These are phyloP conservation scores for Cyberlindnera xishuangbannaensis DNA, from an alignment of 805 yeast genomes.

Conservation along the genomic window DNA sequence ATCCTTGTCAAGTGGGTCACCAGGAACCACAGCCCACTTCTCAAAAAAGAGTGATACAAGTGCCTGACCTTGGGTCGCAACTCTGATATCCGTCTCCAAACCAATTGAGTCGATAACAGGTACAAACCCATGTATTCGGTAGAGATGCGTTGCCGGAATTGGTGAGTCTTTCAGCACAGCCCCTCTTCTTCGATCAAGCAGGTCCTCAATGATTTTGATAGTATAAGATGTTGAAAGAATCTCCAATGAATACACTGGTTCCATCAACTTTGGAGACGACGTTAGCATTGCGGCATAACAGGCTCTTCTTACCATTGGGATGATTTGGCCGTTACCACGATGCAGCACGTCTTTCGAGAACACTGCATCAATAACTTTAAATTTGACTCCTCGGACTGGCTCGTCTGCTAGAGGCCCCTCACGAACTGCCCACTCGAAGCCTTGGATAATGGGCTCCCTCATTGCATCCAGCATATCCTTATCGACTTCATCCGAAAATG, in stretches of 20 bases:
- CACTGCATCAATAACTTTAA: constrained; percentile 59
- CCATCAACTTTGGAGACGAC: constrained; percentile 74
- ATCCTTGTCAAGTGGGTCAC: constrained; percentile 78
- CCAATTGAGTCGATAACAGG: constrained; percentile 93
- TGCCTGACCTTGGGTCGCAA: constrained; percentile 75
- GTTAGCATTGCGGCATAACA: constrained; percentile 75
- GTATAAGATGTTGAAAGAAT: constrained; percentile 48
- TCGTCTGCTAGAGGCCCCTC: constrained; percentile 96
- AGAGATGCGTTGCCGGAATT: constrained; percentile 70
- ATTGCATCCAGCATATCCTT: constrained; percentile 38
- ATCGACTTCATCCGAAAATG: constrained; percentile 66
- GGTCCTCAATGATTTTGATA: constrained; percentile 41
- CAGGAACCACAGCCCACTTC: constrained; percentile 79
- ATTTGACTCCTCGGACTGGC: constrained; percentile 61
- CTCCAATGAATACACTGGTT: constrained; percentile 67
- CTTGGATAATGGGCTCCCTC: constrained; percentile 58
- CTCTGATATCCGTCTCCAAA: constrained; percentile 76
- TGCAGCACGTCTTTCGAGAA: constrained; percentile 43
- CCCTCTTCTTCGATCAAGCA: constrained; percentile 69
- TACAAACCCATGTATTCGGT: constrained; percentile 52
- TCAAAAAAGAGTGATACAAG: constrained; percentile 59
- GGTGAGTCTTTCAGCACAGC: constrained; percentile 40
- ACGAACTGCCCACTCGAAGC: constrained; percentile 75
- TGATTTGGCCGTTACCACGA: constrained; percentile 61
- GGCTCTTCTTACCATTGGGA: constrained; percentile 79